Base-by-base conservation (phyloP, 768 basidiomycete genomes). In the Holtermannia corniformis region DNA sequence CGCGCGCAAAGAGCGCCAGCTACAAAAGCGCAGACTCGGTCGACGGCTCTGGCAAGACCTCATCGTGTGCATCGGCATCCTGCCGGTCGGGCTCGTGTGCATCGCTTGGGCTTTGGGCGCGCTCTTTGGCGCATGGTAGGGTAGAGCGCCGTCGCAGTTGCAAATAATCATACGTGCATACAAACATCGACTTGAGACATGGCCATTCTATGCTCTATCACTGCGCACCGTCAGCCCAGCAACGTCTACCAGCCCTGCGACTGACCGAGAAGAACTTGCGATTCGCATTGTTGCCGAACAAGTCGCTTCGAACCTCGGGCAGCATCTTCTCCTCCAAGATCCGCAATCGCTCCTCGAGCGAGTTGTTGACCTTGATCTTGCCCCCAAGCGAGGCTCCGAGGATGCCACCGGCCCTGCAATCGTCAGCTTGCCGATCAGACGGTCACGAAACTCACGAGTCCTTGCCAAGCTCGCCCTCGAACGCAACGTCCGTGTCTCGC, bases 251-350 rank as follows among this genome's bases (percentile, higher is more conserved):
- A 37, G 32, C 10, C 10, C 32, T 37, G 32, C 16, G n/a, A 61
- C 70, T 62, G 49, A 72, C 70, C 37, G 62, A 83, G 73, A 82
- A 86, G 78, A 92, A 93, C 72, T 88, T 91, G 65, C 92, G 82
- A 76, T 93, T 96, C 72, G 81, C 79, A 73, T 96, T 96, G 27
- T 78, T 73, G 14, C 93, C 93, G 61, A 93, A 97, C 43, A 96
- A 77, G 63, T 90, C 85, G 58, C 78, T 78, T 61, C 93, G 78
- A 61, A 97, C 88, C 75, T 95, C 91, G 1, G 93, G 93, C 22
- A 97, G 77, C 93, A 96, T 96, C 88, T 85, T 79, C 67, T 95
- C 88, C 74, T 96, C 91, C 40, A 99, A 75, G 59, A 97, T 72
- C 59, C 83, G 79, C 65, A 99, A 73, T 44, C 93, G 80, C 72